Evolutionary conservation across 768 basidiomycete species (phyloP).

Genomic region (Flagelloscypha sp.): DNA sequence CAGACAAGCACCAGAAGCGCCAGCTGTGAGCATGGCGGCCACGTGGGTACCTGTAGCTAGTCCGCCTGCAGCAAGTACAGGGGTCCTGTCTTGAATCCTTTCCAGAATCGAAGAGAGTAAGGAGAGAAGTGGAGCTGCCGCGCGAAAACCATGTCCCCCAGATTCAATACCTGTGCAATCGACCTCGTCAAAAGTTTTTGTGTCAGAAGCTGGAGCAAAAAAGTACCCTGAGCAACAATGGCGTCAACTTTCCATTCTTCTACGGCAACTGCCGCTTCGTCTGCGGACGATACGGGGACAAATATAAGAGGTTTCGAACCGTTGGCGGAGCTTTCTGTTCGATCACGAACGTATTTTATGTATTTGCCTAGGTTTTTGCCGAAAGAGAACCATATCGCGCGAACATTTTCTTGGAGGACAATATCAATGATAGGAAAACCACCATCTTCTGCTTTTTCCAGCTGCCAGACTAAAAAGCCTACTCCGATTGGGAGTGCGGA

Average conservation of each 20-base stretch:
- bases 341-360: conserved; percentile 52
- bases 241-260: conserved; percentile 66
- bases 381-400: conserved; percentile 71
- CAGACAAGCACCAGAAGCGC: conserved; percentile 58
- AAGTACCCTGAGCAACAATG: conserved; percentile 68
- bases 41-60: conserved; percentile 56
- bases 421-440: conserved; percentile 36
- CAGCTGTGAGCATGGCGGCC: conserved; percentile 56
- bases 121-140: conserved; percentile 51
- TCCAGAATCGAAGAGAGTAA: conserved; percentile 50
- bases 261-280: conserved; percentile 52
- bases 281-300: conserved; percentile 52
- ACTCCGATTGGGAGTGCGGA: conserved; percentile 52
- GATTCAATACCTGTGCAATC: conserved; percentile 56
- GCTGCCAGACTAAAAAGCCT: conserved; percentile 67
- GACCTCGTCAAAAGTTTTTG: conserved; percentile 1
- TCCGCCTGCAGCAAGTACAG: conserved; percentile 70
- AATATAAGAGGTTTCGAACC: conserved; percentile 46
- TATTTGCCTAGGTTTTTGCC: conserved; percentile 50
- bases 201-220: conserved; percentile 5
- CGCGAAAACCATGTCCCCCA: conserved; percentile 63
- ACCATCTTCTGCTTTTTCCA: conserved; percentile 40
- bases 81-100: conserved; percentile 34
- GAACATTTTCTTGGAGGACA: conserved; percentile 47
- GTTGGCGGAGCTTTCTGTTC: conserved; percentile 35